Conservation (phyloP, 179 eudicot genomes). For the Spergularia azorica region DNA sequence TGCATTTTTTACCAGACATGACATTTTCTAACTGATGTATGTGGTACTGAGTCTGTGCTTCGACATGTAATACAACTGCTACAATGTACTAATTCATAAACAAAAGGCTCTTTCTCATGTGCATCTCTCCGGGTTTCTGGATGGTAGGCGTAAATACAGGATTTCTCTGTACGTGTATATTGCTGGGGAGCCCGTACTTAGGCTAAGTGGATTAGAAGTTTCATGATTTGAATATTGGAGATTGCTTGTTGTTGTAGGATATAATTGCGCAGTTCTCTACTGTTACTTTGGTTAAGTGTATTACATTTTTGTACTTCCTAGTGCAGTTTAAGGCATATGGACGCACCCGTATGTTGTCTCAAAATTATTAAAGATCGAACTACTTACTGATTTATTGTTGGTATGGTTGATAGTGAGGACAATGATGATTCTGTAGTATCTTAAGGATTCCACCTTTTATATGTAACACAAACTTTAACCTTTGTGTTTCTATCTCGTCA, state of each 20-base stretch:
- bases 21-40: not conserved
- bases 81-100: not conserved
- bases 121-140: conserved; percentile 8
- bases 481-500: not conserved
- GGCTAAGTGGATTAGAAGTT: not conserved
- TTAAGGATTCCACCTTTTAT: not conserved
- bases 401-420: not conserved
- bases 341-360: no score
- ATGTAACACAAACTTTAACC: not conserved
- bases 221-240: not conserved
- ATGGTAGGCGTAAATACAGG: not conserved
- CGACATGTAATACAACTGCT: conserved; percentile 1
- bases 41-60: not conserved
- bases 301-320: no score
- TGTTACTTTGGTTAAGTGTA: no score
- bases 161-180: not conserved
- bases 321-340: no score
- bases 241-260: not conserved
- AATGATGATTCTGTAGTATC: not conserved
- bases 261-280: not conserved
- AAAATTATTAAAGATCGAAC: no score
- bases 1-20: conserved; percentile 1
- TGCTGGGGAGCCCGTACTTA: not conserved
- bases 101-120: not conserved
- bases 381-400: not conserved